Base-by-base conservation (phyloP, 208 protist genomes). In the Polymyxa betae region DNA sequence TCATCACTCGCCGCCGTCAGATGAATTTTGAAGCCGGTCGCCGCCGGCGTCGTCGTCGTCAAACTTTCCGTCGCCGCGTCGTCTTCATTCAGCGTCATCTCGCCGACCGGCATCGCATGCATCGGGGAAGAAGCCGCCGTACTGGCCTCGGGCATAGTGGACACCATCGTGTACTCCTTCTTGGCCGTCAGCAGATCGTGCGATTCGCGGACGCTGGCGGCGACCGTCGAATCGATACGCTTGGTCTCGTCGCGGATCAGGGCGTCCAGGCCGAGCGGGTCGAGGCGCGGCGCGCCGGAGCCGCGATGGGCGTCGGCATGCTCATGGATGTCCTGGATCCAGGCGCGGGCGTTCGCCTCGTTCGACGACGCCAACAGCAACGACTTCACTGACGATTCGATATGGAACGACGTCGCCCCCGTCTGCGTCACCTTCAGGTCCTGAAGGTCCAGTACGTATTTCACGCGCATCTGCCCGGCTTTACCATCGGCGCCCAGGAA, bases 371-470 rank as follows among this genome's bases (percentile, higher is more conserved):
- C 5, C 5, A 82, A n/a, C 72, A 82, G 72, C 72, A 82, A 43
- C 72, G 72, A 82, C 72, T 82, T 82, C 12, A 82, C 40, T 43
- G 72, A 20, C 72, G 72, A 82, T 43, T 82, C 72, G 72, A 82
- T 43, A n/a, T 82, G 72, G 72, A 82, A 82, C n/a, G 72, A 82
- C 49, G 49, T 60, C 24, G 12, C 12, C 49, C 5, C 5, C 24
- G 24, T 29, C n/a, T 35, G 35, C 5, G 35, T 40, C 12, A 82
- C 72, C 72, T 82, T 82, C 35, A 82, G 5, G n/a, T 82, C 72
- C 72, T 82, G 72, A 20, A 82, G n/a, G n/a, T 82, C 72, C 16
- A 82, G 72, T 5, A 82, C 72, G 72, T 82, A 82, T n/a, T 82
- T 82, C 16, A 82, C 72, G 72, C 72, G 72, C 72, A 82, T 82